These are phyloP conservation scores for Thermochaetoides thermophila DNA, from an alignment of 495 filamentous ascomycete genomes.

Conservation along the genomic window DNA sequence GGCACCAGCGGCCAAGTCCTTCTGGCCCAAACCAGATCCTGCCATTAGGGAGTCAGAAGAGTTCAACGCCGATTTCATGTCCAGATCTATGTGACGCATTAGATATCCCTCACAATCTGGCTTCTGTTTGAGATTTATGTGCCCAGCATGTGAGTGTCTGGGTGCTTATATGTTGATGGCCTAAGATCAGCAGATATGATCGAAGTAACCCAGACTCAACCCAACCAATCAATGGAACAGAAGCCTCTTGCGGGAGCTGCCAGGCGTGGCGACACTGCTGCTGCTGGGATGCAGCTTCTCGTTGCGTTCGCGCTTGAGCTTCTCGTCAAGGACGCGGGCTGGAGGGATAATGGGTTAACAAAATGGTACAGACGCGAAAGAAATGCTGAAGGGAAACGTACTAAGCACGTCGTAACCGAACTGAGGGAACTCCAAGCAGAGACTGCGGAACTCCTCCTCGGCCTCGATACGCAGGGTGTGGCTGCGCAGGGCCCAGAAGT, in stretches of 20 bases:
- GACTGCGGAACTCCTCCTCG: conserved; percentile 59
- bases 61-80: too few species aligned
- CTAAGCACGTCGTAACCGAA: conserved; percentile 85
- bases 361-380: not conserved
- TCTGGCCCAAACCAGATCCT: too few species aligned
- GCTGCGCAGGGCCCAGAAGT: conserved; percentile 73
- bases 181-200: not conserved
- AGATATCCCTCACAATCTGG: too few species aligned
- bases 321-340: conserved; percentile 45
- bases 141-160: not conserved
- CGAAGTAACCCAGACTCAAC: not conserved
- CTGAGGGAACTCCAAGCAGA: conserved; percentile 81
- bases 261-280: conserved; percentile 14
- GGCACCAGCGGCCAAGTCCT: too few species aligned
- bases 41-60: too few species aligned
- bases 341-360: conserved; percentile 3
- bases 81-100: too few species aligned
- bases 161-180: not conserved
- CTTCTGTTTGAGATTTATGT: too few species aligned
- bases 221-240: too few species aligned
- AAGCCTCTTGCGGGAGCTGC: conserved; percentile 35
- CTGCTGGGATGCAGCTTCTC: conserved; percentile 36
- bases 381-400: conserved; percentile 17
- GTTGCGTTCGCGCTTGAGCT: conserved; percentile 40
- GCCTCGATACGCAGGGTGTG: conserved; percentile 73